Percentiles rank a stretch among this genome's conserved stretches.
These are phyloP conservation scores for Sclerotinia spermophila DNA, from an alignment of 2,329 filamentous ascomycete genomes.

Conservation along the genomic window DNA sequence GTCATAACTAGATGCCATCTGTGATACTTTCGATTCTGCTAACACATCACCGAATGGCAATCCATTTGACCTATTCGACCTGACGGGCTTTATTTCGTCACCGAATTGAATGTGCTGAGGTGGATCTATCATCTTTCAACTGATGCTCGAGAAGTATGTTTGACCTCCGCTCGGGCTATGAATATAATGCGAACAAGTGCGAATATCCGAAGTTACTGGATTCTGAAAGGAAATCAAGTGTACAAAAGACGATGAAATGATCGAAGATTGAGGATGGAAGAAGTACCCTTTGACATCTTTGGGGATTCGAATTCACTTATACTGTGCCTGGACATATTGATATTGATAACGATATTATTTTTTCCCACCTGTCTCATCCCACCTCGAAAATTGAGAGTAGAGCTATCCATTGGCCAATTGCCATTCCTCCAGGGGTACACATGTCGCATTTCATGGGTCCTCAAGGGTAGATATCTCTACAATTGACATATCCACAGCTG, in stretches of 20 bases:
- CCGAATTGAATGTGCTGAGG: conserved; percentile 26
- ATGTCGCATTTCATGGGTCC: neutral
- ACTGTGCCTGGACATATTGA: neutral
- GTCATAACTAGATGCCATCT: conserved; percentile 26
- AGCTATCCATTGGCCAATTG: neutral
- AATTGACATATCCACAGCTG: conserved; percentile 4
- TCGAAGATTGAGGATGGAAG: neutral
- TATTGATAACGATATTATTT: neutral
- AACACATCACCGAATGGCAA: conserved; percentile 12
- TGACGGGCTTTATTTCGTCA: conserved; percentile 29
- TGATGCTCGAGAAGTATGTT: neutral
- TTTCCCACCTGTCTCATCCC: neutral
- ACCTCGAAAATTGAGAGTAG: neutral
- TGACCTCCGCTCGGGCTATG: neutral
- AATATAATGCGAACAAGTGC: neutral
- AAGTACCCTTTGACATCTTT: neutral
- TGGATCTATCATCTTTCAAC: conserved; percentile 23
- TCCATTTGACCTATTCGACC: conserved; percentile 14
- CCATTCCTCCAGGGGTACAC: neutral
- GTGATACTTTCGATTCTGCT: conserved; percentile 22
- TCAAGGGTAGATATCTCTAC: neutral
- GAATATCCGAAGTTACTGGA: neutral
- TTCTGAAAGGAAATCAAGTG: neutral
- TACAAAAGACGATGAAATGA: neutral
- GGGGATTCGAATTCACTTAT: conserved; percentile 1